Evolutionary conservation across 345 rosid genomes (phyloP), one percentile per base, ranked within the genome.

Genomic region (Viola odorata): DNA sequence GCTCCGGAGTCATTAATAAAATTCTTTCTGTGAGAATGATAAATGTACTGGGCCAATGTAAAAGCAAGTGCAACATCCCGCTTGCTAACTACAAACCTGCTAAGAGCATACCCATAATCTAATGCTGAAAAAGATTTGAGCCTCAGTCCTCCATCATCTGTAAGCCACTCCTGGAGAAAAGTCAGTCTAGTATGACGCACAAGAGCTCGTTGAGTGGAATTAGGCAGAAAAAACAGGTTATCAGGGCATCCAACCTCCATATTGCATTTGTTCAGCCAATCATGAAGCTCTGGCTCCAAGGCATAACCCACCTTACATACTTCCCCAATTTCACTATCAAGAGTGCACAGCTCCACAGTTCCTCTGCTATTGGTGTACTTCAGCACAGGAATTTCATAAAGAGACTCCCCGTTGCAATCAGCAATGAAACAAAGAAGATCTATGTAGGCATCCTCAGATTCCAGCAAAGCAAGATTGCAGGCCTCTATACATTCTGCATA

Each of bases 401-500:
- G 32, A 23, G 32, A 23, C 32, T 1, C 32, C 32, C 32, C 1
- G 16, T 5, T 8, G 1, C 45, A 0, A 15, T 41, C 13, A 41
- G 55, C 69, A 55, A 56, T 14, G 47, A 65, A 64, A 14, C 44
- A 47, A 55, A 64, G 61, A 2, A 64, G 54, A 4, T 64, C 54
- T 8, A 55, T 42, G 23, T 64, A 64, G 5, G 14, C 40, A 13
- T 47, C 48, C 4, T 42, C 23, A 45, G 48, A 39, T 37, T 55
- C 61, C 12, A 13, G 4, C 14, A 48, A 15, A 7, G 37, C 36
- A 56, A 55, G 45, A 16, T 48, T 45, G 12, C 45, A 56, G 0
- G 45, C 40, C 8, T 48, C 14, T 8, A 65, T 55, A 55, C 54
- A 65, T 15, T 7, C 7, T 3, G 44, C 61, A 9, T 48, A 45